phyloP scores from a whole-genome alignment of 2,329 filamentous ascomycete species.

The Aspergillus sp. region DNA sequence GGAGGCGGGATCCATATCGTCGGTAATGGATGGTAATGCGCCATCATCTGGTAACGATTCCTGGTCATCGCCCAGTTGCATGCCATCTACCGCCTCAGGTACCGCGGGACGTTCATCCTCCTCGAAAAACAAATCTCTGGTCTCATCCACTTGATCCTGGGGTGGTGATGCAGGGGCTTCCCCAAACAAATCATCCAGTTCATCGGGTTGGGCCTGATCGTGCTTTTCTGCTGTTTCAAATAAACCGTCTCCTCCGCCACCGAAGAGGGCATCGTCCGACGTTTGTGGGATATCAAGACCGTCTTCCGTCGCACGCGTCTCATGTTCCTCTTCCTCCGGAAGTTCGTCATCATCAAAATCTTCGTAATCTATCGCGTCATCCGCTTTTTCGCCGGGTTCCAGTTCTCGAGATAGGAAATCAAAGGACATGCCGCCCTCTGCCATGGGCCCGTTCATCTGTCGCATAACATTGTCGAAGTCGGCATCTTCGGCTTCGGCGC shows the following conservation, averaged over 20 bases:
- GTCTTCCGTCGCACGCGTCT: slow-evolving; percentile 38
- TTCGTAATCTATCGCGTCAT: slow-evolving; percentile 86
- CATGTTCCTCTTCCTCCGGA: slow-evolving; percentile 58
- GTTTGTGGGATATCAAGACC: slow-evolving; percentile 57
- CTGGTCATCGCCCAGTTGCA: slow-evolving; percentile 28
- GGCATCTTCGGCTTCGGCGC: slow-evolving; percentile 33
- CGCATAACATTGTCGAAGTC: slow-evolving; percentile 45
- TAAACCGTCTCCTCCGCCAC: slow-evolving; percentile 42
- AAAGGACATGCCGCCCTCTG: slow-evolving; percentile 32
- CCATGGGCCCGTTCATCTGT: slow-evolving; percentile 40
- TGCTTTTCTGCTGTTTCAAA: slow-evolving; percentile 24
- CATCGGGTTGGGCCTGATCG: slow-evolving; percentile 33
- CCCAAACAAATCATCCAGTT: slow-evolving; percentile 51
- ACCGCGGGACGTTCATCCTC: slow-evolving; percentile 26
- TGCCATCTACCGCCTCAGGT: slow-evolving; percentile 14
- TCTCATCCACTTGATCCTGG: slow-evolving; percentile 30
- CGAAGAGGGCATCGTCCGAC: slow-evolving; percentile 26
- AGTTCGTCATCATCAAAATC: slow-evolving; percentile 92
- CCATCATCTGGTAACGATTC: slow-evolving; percentile 28
- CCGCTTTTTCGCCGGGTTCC: slow-evolving; percentile 71
- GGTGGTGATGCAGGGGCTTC: slow-evolving; percentile 41
- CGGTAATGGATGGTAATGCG: slow-evolving; percentile 26
- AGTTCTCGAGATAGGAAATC: slow-evolving; percentile 44
- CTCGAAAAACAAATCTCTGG: slow-evolving; percentile 33
- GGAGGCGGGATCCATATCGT: slow-evolving; percentile 44